phyloP scores from a whole-genome alignment of 2,329 filamentous ascomycete species.

The Colletotrichum magnum region DNA sequence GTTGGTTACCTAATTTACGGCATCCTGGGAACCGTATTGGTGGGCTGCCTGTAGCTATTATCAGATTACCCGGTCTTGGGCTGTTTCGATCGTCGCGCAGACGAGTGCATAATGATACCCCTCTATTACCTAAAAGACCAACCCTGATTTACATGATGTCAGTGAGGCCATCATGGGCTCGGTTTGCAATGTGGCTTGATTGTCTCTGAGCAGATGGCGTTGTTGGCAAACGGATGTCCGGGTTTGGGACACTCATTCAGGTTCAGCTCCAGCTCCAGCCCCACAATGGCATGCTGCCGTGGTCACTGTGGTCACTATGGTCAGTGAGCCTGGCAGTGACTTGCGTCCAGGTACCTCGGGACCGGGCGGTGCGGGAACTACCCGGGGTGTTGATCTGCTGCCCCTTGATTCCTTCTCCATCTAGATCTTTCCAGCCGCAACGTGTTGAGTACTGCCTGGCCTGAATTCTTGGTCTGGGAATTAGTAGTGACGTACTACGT shows the following conservation, averaged over 20 bases:
- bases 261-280: slow-evolving; percentile 17
- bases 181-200: slow-evolving; percentile 20
- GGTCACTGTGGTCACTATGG: slow-evolving; percentile 8
- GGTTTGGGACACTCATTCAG: slow-evolving; percentile 1
- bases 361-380: slow-evolving; percentile 6
- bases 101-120: slow-evolving; percentile 40
- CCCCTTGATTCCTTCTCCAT: slow-evolving; percentile 24
- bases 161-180: slow-evolving; percentile 28
- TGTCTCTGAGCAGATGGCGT: not conserved
- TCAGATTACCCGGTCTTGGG: slow-evolving; percentile 20
- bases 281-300: slow-evolving; percentile 20
- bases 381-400: not conserved
- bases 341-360: slow-evolving; percentile 14
- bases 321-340: not conserved
- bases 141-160: slow-evolving; percentile 8
- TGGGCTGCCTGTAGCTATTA: slow-evolving; percentile 10
- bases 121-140: slow-evolving; percentile 6
- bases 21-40: not conserved
- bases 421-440: slow-evolving; percentile 38
- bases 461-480: slow-evolving; percentile 32
- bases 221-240: slow-evolving; percentile 2
- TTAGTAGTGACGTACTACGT: slow-evolving; percentile 38
- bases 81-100: slow-evolving; percentile 23
- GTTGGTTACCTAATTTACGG: slow-evolving; percentile 22
- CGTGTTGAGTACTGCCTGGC: slow-evolving; percentile 33